Conservation (phyloP, 2,329 filamentous ascomycete species). For the Stagonosporopsis tanaceti region DNA sequence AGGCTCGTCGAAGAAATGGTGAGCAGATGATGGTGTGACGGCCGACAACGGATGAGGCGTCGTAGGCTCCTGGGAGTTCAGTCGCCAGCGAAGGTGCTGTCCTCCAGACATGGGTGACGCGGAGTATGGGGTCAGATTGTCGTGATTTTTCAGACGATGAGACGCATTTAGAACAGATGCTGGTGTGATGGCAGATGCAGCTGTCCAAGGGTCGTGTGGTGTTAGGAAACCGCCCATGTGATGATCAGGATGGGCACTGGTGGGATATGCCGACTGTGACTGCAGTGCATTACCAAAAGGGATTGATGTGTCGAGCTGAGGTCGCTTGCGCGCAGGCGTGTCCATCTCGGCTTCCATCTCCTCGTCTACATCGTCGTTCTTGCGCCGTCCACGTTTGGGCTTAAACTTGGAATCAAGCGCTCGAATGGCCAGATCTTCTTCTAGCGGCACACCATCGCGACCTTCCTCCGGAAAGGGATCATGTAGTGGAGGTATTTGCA, state of each 20-base stretch:
- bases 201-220: conserved; percentile 56
- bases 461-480: conserved; percentile 70
- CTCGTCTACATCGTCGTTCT: conserved; percentile 63
- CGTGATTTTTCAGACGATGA: conserved; percentile 42
- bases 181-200: conserved; percentile 50
- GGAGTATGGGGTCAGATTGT: conserved; percentile 51
- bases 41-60: conserved; percentile 80
- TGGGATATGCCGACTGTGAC: conserved; percentile 59
- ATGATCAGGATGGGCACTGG: conserved; percentile 64
- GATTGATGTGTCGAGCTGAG: conserved; percentile 65
- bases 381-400: conserved; percentile 68
- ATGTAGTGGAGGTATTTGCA: conserved; percentile 71
- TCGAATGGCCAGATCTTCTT: conserved; percentile 88
- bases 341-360: conserved; percentile 62
- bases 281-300: conserved; percentile 48
- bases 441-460: conserved; percentile 81
- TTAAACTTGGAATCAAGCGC: conserved; percentile 80
- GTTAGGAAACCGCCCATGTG: conserved; percentile 56
- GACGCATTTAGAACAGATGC: conserved; percentile 49
- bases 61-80: conserved; percentile 67
- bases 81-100: conserved; percentile 57
- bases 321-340: conserved; percentile 62
- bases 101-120: conserved; percentile 53
- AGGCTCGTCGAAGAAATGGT: conserved; percentile 66
- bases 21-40: conserved; percentile 69